phyloP scores from a whole-genome alignment of 441 rosid genomes.

The Aleurites moluccanus region DNA sequence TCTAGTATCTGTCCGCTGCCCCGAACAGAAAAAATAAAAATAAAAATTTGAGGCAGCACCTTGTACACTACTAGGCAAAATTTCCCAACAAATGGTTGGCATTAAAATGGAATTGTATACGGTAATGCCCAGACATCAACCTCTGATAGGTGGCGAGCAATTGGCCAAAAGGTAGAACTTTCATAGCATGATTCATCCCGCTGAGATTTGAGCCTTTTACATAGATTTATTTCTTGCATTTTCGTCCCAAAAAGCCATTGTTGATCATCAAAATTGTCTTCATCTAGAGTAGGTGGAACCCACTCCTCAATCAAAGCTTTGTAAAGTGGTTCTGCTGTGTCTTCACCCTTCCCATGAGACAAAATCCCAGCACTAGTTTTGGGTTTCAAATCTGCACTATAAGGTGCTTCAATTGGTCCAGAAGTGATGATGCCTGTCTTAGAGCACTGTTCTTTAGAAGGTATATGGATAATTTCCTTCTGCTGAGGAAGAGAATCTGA shows the following conservation, averaged over 20 bases:
- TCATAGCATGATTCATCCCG: constrained; percentile 3
- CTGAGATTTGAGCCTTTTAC: constrained; percentile 24
- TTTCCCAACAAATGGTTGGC: background rate
- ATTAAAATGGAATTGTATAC: constrained; percentile 56
- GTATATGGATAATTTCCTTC: background rate
- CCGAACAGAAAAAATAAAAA: background rate
- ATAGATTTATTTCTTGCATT: constrained; percentile 9
- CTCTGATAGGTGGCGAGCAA: constrained; percentile 37
- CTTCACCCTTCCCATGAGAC: no score
- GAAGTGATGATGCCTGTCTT: background rate
- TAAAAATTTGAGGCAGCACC: background rate
- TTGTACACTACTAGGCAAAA: background rate
- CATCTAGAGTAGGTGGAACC: constrained; percentile 31
- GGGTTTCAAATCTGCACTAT: no score
- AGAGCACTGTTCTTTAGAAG: constrained; percentile 1
- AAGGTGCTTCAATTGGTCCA: background rate
- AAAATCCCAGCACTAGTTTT: no score
- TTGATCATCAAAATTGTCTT: constrained; percentile 25
- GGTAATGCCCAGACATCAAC: constrained; percentile 62
- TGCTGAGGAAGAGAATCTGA: constrained; percentile 2
- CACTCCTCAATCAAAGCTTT: constrained; percentile 35
- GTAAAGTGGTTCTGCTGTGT: constrained; percentile 21
- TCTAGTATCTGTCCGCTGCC: background rate
- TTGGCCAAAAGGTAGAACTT: constrained; percentile 31
- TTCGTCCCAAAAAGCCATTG: constrained; percentile 43